phyloP scores from a whole-genome alignment of 2,329 filamentous ascomycete genomes.

The Aureobasidium mangrovei region DNA sequence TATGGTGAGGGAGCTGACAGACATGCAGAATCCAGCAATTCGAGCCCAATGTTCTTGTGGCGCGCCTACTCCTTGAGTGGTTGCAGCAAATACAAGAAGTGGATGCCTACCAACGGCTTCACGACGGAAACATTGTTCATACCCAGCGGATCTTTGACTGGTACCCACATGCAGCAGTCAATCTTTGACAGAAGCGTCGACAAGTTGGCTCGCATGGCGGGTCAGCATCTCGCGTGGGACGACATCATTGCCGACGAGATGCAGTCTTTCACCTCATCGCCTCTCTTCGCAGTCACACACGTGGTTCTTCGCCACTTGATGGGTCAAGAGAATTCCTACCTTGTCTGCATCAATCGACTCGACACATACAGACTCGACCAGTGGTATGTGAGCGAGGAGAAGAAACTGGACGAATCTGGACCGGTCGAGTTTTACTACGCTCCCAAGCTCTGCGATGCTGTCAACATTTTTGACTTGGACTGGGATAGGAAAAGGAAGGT shows the following conservation, averaged over 20 bases:
- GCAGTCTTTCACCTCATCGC: not conserved
- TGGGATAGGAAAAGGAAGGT: not conserved
- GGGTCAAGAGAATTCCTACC: not conserved
- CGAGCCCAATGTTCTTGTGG: not conserved
- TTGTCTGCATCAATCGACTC: not conserved
- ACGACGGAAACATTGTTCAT: not conserved
- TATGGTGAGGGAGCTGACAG: not conserved
- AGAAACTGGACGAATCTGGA: too few relatives aligned
- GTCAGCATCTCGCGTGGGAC: not conserved
- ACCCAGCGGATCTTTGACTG: not conserved
- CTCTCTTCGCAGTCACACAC: not conserved
- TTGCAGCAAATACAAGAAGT: not conserved
- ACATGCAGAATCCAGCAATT: not conserved
- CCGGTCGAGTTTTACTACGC: not conserved
- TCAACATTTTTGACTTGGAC: not conserved
- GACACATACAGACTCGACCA: not conserved
- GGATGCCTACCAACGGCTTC: not conserved
- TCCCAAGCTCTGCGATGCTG: not conserved
- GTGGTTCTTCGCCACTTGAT: not conserved
- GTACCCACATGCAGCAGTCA: not conserved
- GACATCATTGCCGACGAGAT: slow-evolving; percentile 3
- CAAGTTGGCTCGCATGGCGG: not conserved
- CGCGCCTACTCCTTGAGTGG: not conserved
- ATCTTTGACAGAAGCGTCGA: not conserved
- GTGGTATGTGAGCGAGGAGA: not conserved